Evolutionary conservation across 2,329 filamentous ascomycete species (phyloP), one percentile per base, ranked within the genome.

Genomic region (Simplicillium aogashimaense): DNA sequence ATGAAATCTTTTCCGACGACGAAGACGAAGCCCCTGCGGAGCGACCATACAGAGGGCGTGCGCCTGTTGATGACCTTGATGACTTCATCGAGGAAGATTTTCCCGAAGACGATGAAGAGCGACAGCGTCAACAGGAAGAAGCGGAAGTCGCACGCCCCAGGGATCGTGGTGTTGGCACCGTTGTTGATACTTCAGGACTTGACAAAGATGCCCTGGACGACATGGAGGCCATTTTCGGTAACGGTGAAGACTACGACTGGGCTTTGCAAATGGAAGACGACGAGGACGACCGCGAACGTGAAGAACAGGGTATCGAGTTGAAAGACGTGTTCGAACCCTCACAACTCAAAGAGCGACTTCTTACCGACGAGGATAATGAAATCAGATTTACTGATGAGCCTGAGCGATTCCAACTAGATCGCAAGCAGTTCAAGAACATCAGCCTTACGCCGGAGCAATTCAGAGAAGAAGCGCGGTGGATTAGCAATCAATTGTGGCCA

Each of bases 281-380:
- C 37, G 83, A 89, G 48, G 86, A 94, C 48, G 81, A 86, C 36
- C 79, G 83, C 42, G 73, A 84, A 48, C 76, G 81, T 44, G 84
- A 86, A 45, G 86, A 94, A 49, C 85, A 89, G 53, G 81, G 82
- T 35, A 78, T 97, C 33, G 87, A 95, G 61, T 76, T 98, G 46
- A 95, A 97, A 65, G 90, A 98, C 57, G 90, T 98, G 38, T 98
- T 98, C 53, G 92, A 98, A 62, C 92, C 92, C 1, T 94, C 89
- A 3, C 88, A 98, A 59, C 75, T 98, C 31, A 81, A 83, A 42
- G 92, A 98, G 64, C 90, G 87, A 64, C 83, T 97, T 59, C 76
- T 98, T 51, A 98, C 92, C 8, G 92, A 97, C 43, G 88, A 89
- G 47, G 92, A 98, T 59, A 94, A 97, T 58, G 68, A 79, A 43